Evolutionary conservation across 1,139 yeast genomes (phyloP).

Genomic region (Candida sp.): DNA sequence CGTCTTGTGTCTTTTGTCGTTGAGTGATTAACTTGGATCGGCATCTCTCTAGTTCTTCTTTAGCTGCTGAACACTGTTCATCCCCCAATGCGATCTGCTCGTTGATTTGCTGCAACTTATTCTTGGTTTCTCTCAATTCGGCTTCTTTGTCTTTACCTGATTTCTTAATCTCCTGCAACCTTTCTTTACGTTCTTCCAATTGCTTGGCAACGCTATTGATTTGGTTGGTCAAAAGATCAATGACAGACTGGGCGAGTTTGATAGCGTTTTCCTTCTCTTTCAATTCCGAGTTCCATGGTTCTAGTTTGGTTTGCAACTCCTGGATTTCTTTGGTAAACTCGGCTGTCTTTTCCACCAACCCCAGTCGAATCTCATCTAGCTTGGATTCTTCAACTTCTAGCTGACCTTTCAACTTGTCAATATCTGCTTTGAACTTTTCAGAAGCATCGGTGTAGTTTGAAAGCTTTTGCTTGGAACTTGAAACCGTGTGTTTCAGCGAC

Average conservation of each 20-base stretch:
- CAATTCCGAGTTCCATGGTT: conserved; percentile 83
- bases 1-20: conserved; percentile 70
- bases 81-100: conserved; percentile 65
- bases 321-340: conserved; percentile 68
- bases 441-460: conserved; percentile 49
- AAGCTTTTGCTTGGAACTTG: conserved; percentile 52
- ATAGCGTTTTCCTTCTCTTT: conserved; percentile 70
- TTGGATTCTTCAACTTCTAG: conserved; percentile 57
- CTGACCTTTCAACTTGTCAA: conserved; percentile 47
- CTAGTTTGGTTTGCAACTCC: conserved; percentile 63
- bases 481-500: conserved; percentile 35
- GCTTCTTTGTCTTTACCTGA: conserved; percentile 59
- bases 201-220: conserved; percentile 47
- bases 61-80: conserved; percentile 56
- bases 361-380: conserved; percentile 66
- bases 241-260: conserved; percentile 66
- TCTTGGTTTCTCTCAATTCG: conserved; percentile 42
- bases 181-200: conserved; percentile 48
- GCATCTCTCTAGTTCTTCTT: conserved; percentile 52
- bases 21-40: conserved; percentile 55
- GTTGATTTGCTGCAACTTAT: conserved; percentile 50
- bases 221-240: conserved; percentile 61
- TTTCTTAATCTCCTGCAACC: conserved; percentile 50
- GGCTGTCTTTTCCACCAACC: conserved; percentile 75
- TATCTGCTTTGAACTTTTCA: conserved; percentile 40